A percentile compares a stretch with the other conserved stretches of the same genome.
Evolutionary conservation across 306 rosid genomes (phyloP).

Genomic region (Betula pendula): DNA sequence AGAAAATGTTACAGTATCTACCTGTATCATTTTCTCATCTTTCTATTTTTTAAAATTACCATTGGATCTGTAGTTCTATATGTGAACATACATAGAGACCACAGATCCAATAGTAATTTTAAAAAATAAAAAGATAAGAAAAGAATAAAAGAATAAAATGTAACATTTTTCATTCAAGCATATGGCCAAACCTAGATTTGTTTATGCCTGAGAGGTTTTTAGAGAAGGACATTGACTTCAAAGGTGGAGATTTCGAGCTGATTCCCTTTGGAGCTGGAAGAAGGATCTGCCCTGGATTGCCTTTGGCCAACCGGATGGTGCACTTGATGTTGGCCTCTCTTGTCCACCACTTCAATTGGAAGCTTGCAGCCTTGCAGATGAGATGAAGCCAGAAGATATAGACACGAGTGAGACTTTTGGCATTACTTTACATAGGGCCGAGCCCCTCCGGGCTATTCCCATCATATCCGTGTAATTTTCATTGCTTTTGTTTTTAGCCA

Average conservation of each 20-base stretch:
- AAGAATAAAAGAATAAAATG: too few species aligned
- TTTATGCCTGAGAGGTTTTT: slow-evolving; percentile 39
- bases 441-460: slow-evolving; percentile 24
- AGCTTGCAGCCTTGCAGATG: slow-evolving; percentile 32
- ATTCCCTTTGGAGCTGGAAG: slow-evolving; percentile 49
- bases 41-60: too few species aligned
- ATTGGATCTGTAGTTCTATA: too few species aligned
- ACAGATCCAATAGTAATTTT: too few species aligned
- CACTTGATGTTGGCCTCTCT: slow-evolving; percentile 31
- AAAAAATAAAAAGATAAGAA: too few species aligned
- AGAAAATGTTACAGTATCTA: too few species aligned
- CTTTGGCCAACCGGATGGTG: slow-evolving; percentile 19
- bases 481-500: neutral
- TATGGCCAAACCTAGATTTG: slow-evolving; percentile 26
- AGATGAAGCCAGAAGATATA: slow-evolving; percentile 3
- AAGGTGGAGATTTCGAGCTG: slow-evolving; percentile 29
- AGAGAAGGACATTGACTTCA: slow-evolving; percentile 24
- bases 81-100: too few species aligned
- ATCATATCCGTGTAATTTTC: neutral
- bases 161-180: too few species aligned
- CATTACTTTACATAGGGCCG: neutral
- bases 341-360: slow-evolving; percentile 22
- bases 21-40: too few species aligned
- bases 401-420: slow-evolving; percentile 22
- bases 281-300: slow-evolving; percentile 40